Percentiles rank a stretch among this genome's conserved stretches.
These are phyloP conservation scores for Tricholoma hemisulphureum DNA, from an alignment of 768 basidiomycete genomes.

Conservation along the genomic window DNA sequence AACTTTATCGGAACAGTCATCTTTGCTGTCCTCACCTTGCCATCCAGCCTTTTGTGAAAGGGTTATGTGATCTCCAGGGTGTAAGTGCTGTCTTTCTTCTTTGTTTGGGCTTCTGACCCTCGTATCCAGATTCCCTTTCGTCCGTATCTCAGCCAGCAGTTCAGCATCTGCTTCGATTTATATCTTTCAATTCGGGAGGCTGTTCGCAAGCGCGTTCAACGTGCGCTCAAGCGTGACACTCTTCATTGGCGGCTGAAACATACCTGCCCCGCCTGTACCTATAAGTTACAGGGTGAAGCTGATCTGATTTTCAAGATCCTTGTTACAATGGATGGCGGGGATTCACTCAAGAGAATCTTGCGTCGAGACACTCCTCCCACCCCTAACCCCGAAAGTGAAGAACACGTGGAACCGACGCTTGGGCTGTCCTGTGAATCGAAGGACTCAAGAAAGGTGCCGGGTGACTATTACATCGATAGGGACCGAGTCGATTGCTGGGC, in stretches of 20 bases:
- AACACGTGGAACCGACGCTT: background rate
- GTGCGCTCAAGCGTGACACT: constrained; percentile 19
- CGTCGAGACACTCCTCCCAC: background rate
- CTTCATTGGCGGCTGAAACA: constrained; percentile 25
- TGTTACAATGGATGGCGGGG: too few relatives aligned
- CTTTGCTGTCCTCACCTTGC: constrained; percentile 25
- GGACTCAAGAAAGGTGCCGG: constrained; percentile 8
- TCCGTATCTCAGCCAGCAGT: constrained; percentile 18
- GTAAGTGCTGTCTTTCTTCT: background rate
- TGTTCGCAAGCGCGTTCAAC: constrained; percentile 13
- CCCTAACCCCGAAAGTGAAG: background rate
- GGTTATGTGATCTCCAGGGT: constrained; percentile 28
- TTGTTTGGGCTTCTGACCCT: too few relatives aligned
- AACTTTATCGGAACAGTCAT: constrained; percentile 18
- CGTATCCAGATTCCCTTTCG: constrained; percentile 10
- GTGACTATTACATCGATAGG: constrained; percentile 18
- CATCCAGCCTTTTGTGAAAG: constrained; percentile 26
- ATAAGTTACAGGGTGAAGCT: constrained; percentile 22
- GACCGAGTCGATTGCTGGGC: constrained; percentile 22
- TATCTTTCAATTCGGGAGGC: constrained; percentile 17
- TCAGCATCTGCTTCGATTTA: constrained; percentile 25
- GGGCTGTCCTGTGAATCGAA: constrained; percentile 4
- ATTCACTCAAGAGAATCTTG: constrained; percentile 24
- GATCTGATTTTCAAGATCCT: constrained; percentile 19
- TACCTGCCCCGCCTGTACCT: constrained; percentile 27